Percentiles rank a stretch among this genome's conserved stretches.
Evolutionary conservation across 225 moss, liverwort and hornwort species (phyloP).

Genomic region (Polytrichum commune): DNA sequence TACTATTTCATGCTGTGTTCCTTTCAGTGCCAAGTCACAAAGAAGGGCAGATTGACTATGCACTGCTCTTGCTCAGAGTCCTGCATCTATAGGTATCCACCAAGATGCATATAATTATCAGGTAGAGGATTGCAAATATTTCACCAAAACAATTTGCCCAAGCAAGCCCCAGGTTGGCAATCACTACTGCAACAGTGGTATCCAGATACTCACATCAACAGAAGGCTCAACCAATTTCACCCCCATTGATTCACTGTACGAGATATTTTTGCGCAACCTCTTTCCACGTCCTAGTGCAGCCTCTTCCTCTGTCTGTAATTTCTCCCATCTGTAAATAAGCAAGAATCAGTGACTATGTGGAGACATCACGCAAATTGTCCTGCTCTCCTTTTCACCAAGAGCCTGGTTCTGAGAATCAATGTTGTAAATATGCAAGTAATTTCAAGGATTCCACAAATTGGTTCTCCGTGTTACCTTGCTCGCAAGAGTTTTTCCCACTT

Average conservation of each 20-base stretch:
- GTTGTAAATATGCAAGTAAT: too few relatives aligned
- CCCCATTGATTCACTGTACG: slow-evolving; percentile 43
- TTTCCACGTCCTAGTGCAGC: slow-evolving; percentile 58
- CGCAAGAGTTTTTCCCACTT: slow-evolving; percentile 78
- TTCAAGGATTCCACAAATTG: too few relatives aligned
- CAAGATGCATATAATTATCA: too few relatives aligned
- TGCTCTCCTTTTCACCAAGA: too few relatives aligned
- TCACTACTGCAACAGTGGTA: not conserved
- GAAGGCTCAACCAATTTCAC: slow-evolving; percentile 55
- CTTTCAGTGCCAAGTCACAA: too few relatives aligned
- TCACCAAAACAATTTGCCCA: not conserved
- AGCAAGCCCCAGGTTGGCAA: not conserved
- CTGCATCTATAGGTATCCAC: too few relatives aligned
- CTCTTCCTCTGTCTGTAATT: slow-evolving; percentile 57
- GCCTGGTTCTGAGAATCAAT: too few relatives aligned
- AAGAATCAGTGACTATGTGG: not conserved
- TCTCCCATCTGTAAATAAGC: slow-evolving; percentile 65
- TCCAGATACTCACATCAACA: slow-evolving; percentile 50
- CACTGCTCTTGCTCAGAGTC: too few relatives aligned
- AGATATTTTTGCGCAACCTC: slow-evolving; percentile 48
- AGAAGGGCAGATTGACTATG: too few relatives aligned
- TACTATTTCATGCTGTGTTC: too few relatives aligned
- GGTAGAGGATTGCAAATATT: too few relatives aligned
- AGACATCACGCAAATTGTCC: too few relatives aligned
- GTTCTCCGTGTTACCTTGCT: slow-evolving; percentile 36